These are phyloP conservation scores for Maudiozyma serrabonitensis DNA, from an alignment of 805 yeast genomes.

Conservation along the genomic window DNA sequence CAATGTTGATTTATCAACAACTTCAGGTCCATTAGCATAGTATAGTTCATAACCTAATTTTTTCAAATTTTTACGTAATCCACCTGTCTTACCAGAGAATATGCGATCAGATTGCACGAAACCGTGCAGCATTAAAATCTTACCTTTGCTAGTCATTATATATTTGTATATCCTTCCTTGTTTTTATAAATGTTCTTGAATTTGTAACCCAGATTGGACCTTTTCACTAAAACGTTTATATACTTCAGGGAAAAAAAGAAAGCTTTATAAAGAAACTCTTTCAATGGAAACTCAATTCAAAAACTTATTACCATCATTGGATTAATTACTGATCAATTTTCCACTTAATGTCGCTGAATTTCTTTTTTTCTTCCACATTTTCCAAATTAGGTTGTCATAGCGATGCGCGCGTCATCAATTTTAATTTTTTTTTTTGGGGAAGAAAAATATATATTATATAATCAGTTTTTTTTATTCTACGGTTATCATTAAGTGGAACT, in stretches of 20 bases:
- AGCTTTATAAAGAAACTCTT: too few species aligned
- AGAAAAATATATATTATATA: too few species aligned
- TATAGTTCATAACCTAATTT: constrained; percentile 53
- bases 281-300: too few species aligned
- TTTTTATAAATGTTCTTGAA: too few species aligned
- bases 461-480: too few species aligned
- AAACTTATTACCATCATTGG: too few species aligned
- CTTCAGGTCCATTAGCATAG: constrained; percentile 63
- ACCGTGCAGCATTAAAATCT: constrained; percentile 81
- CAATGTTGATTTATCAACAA: constrained; percentile 8
- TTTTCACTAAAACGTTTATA: too few species aligned
- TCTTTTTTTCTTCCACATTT: background rate
- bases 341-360: background rate
- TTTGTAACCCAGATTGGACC: too few species aligned
- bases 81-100: constrained; percentile 79
- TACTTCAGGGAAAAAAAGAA: too few species aligned
- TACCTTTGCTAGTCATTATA: constrained; percentile 15
- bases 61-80: constrained; percentile 62
- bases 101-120: constrained; percentile 73
- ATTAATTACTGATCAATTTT: too few species aligned
- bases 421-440: too few species aligned
- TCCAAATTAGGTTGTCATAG: background rate
- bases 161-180: background rate
- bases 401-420: background rate
- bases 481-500: too few species aligned